A percentile compares a stretch with the other conserved stretches of the same genome.
Evolutionary conservation across 2,329 filamentous ascomycete species (phyloP).

Genomic region (Elsinoe perseae): DNA sequence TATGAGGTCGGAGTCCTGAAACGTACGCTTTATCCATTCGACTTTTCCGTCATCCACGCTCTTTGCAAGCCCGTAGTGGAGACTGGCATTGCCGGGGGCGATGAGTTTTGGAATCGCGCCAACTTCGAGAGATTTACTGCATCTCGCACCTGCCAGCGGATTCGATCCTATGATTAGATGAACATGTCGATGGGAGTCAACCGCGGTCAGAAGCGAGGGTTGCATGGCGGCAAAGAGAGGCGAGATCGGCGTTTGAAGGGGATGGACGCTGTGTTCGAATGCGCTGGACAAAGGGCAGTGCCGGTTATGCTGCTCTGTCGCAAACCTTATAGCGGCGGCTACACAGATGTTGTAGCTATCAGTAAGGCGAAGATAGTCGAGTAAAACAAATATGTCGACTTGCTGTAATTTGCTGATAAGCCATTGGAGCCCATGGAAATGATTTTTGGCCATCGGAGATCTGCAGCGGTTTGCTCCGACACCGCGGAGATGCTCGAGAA

Average conservation of each 20-base stretch:
- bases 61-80: constrained; percentile 55
- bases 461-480: constrained; percentile 2
- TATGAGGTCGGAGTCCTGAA: constrained; percentile 64
- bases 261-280: background rate
- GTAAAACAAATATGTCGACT: background rate
- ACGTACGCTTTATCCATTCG: constrained; percentile 57
- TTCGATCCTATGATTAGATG: constrained; percentile 85
- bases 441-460: constrained; percentile 10
- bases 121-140: constrained; percentile 68
- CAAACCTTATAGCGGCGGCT: background rate
- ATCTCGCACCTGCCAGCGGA: constrained; percentile 77
- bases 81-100: constrained; percentile 52
- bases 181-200: constrained; percentile 61
- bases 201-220: constrained; percentile 60
- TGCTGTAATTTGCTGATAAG: constrained; percentile 5
- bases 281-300: background rate
- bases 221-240: constrained; percentile 29
- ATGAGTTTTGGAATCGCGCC: constrained; percentile 76
- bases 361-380: background rate
- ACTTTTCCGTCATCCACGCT: constrained; percentile 60
- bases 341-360: background rate
- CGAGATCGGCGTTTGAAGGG: constrained; percentile 2
- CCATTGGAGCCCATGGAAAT: background rate
- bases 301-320: background rate
- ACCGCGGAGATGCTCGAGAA: constrained; percentile 9